Evolutionary conservation across 2,329 filamentous ascomycete genomes (phyloP), one percentile per base, ranked within the genome.

Genomic region (Microcyclosporella mali): DNA sequence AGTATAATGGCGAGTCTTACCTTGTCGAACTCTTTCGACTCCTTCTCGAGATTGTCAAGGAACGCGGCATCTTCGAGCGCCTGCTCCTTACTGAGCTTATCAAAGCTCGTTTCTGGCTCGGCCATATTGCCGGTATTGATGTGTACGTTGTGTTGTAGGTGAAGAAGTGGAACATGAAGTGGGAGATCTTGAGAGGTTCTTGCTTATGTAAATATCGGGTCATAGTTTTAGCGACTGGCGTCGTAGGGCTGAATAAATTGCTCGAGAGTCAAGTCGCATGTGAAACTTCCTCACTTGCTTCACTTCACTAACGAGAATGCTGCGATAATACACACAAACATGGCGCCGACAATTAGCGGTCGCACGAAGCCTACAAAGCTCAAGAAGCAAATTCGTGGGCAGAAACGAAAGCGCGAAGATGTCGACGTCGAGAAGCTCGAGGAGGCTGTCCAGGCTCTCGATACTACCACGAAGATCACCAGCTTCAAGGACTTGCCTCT

Each of bases 21-120:
- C 76, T 95, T 97, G 61, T 85, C 84, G 61, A 90, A 94, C 63
- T 95, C 90, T 58, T 90, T 94, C 41, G 84, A 82, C 63, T 95
- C 88, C 27, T 80, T 76, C 59, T 90, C 87, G 32, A 95, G 81
- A 48, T 81, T 80, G 61, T 88, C 84, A 50, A 95, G 77, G 34
- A 85, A 83, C 63, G 88, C 85, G 58, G 80, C 73, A 54, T 89
- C 84, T 39, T 62, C 58, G 31, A 53, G 49, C 33, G 50, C 53
- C 41, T 62, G 56, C 51, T 63, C 58, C 16, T 52, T 54, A 19
- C 52, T 52, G 16, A 61, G 54, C 46, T 57, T 52, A 11, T 56
- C 56, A 27, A 60, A 49, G 25, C 56, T 50, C 16, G 52, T 53
- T 42, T 58, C 53, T 7, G 60, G 58, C 33, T 53, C 50, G 2